Conservation (phyloP, 176 grass and related monocot species). For the Chrysopogon serrulatus region DNA sequence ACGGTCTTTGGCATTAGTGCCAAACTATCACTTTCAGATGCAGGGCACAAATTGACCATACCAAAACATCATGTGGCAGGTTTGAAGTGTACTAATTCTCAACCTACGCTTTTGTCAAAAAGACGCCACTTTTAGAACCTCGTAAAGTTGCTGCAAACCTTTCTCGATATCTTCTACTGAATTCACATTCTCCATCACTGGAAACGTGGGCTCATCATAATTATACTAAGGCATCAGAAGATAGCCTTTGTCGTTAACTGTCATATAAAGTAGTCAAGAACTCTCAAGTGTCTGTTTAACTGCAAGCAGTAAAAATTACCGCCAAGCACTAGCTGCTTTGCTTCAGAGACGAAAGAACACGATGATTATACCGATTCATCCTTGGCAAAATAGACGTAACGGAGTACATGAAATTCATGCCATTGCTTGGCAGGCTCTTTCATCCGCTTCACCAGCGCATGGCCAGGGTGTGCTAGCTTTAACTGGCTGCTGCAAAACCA, state of each 20-base stretch:
- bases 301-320: neutral
- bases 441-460: too few species aligned
- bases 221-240: too few species aligned
- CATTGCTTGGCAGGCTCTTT: too few species aligned
- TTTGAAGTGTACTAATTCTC: too few species aligned
- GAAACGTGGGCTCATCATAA: neutral
- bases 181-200: too few species aligned
- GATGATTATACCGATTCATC: neutral
- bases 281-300: too few species aligned
- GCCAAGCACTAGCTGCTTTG: neutral
- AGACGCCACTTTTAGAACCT: neutral
- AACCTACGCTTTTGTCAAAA: neutral
- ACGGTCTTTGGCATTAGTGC: neutral
- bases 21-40: neutral
- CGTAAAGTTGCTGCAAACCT: neutral
- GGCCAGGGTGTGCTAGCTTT: too few species aligned
- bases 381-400: too few species aligned
- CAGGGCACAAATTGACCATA: neutral
- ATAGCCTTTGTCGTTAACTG: too few species aligned
- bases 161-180: neutral
- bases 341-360: neutral
- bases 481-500: too few species aligned
- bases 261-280: neutral
- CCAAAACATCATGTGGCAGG: neutral
- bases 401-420: too few species aligned